Base-by-base conservation (phyloP, 805 yeast genomes). In the Lipomyces oligophaga region DNA sequence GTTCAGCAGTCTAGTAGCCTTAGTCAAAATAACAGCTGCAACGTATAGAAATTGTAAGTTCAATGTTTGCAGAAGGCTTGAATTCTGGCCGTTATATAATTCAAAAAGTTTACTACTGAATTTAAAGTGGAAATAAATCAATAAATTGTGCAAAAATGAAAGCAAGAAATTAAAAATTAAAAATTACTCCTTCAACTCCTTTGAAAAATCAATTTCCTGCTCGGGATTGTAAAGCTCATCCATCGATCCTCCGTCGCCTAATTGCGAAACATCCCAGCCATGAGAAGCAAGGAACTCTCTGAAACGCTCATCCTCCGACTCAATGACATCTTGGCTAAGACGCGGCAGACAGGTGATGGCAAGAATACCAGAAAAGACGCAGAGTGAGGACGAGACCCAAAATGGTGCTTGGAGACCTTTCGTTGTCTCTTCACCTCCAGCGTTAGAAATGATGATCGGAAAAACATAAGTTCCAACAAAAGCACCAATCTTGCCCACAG, bases 401-500 rank as follows among this genome's bases (percentile, higher is more conserved):
- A 88, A 85, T 41, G 95, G 89, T 43, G 82, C 83, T 65, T 78
- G 79, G 60, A 78, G 72, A 55, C 90, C 93, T 47, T 65, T 59
- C 50, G 72, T 68, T 8, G 73, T 63, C 40, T 63, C 66, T 10
- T 58, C 49, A 32, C 74, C 73, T 36, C 77, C 74, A 43, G 78
- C 78, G 55, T 78, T 71, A 43, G 66, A 71, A 54, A 81, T 80
- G 60, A 89, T 82, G 39, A 79, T 76, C 34, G 96, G 96, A 77
- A 90, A 90, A 26, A 83, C 82, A 62, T 81, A 87, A 37, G 93
- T 81, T 45, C 96, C 96, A 25, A 81, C 84, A 63, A 89, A 88
- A 1, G 96, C 97, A 63, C 97, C 97, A 49, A 86, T 71, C 66
- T 89, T 89, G 61, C 96, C 97, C 43, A 81, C 59, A 21, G 96